phyloP scores from a whole-genome alignment of 1,284 basidiomycete species.

The Microstroma glucosiphilum region DNA sequence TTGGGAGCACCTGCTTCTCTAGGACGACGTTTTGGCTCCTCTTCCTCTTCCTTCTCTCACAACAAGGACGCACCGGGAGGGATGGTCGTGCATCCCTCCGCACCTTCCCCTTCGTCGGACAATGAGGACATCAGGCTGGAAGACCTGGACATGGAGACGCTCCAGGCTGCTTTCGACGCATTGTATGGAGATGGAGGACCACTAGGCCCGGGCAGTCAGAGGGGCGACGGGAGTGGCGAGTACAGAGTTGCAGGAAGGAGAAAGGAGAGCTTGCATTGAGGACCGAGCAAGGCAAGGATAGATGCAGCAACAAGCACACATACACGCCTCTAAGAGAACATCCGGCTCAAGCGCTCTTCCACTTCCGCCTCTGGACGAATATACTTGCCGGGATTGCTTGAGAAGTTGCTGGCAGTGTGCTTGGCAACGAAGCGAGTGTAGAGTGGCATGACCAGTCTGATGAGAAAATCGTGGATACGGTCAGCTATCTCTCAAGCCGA shows the following conservation, averaged over 20 bases:
- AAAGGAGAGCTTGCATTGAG: not conserved
- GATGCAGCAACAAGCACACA: not conserved
- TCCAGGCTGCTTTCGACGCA: constrained; percentile 3
- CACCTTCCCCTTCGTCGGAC: not conserved
- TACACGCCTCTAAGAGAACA: not conserved
- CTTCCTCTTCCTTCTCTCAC: not conserved
- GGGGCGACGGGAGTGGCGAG: not conserved
- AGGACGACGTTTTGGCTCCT: not conserved
- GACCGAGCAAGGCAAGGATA: not conserved
- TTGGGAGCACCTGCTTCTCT: not conserved
- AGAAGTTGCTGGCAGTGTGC: constrained; percentile 31
- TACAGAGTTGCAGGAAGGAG: not conserved
- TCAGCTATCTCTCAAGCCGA: not conserved
- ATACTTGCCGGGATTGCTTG: constrained; percentile 4
- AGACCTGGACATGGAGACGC: constrained; percentile 5
- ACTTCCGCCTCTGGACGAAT: constrained; percentile 2
- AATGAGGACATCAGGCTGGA: not conserved
- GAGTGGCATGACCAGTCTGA: constrained; percentile 30
- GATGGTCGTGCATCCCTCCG: not conserved
- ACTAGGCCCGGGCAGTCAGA: not conserved
- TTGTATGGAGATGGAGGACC: constrained; percentile 3
- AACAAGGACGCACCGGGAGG: not conserved
- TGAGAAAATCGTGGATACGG: not conserved
- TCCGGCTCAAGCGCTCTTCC: not conserved
- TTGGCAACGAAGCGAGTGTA: constrained; percentile 34